Conservation (phyloP, 352 stramenopile genomes). For the Bremia lactucae region DNA sequence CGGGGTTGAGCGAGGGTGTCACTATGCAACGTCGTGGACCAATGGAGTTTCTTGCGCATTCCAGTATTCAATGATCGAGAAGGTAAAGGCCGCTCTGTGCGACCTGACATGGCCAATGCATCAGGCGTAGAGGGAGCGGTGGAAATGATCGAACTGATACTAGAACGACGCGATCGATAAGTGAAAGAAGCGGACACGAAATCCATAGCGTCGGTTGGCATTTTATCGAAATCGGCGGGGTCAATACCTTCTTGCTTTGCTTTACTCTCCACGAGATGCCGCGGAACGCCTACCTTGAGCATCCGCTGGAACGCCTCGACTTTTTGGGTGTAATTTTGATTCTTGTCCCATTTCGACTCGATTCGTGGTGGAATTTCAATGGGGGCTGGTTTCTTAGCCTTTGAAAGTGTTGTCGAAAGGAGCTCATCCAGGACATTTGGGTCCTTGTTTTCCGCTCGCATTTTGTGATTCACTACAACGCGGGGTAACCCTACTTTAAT, state of each 20-base stretch:
- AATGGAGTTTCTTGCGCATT: constrained; percentile 72
- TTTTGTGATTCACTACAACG: constrained; percentile 63
- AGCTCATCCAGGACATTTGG: constrained; percentile 44
- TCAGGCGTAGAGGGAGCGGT: constrained; percentile 26
- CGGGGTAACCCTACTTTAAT: constrained; percentile 59
- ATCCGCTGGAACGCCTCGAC: constrained; percentile 53
- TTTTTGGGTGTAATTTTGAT: constrained; percentile 31
- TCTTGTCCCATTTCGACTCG: constrained; percentile 25
- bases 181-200: constrained; percentile 2
- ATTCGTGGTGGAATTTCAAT: constrained; percentile 26
- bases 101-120: constrained; percentile 10
- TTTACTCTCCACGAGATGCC: constrained; percentile 53
- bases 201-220: constrained; percentile 23
- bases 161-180: constrained; percentile 28
- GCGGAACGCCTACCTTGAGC: constrained; percentile 55
- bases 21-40: constrained; percentile 42
- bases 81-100: no score
- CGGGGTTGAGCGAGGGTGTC: constrained; percentile 17
- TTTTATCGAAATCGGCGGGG: constrained; percentile 21
- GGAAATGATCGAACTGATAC: constrained; percentile 20
- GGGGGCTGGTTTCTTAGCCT: constrained; percentile 22
- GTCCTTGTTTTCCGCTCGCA: constrained; percentile 51
- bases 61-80: constrained; percentile 39
- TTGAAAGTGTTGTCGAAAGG: constrained; percentile 12
- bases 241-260: constrained; percentile 42